These are phyloP conservation scores for Solanum corneliomulleri DNA, from an alignment of 257 asterid genomes.

Conservation along the genomic window DNA sequence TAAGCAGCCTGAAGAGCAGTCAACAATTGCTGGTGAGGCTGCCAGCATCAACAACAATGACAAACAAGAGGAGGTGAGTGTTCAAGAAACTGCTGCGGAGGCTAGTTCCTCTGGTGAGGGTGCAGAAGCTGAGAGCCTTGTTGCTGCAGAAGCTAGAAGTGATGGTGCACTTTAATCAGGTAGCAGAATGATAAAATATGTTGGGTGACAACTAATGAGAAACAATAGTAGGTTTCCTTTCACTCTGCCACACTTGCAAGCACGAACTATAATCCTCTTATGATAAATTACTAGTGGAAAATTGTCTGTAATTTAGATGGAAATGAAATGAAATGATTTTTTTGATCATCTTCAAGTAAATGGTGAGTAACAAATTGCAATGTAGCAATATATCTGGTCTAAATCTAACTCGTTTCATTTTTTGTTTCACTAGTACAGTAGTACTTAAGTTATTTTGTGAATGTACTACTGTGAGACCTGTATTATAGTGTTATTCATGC, in stretches of 20 bases:
- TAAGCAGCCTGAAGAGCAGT: conserved; percentile 20
- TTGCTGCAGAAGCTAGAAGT: conserved; percentile 18
- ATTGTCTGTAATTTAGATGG: not conserved
- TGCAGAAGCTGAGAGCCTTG: conserved; percentile 4
- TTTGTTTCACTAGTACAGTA: not conserved
- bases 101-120: conserved; percentile 3
- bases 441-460: not conserved
- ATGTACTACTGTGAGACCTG: not conserved
- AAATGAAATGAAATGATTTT: not conserved
- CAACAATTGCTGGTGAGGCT: conserved; percentile 12
- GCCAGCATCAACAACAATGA: not conserved
- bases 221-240: not conserved
- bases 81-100: conserved; percentile 11
- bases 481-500: not conserved
- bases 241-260: not conserved
- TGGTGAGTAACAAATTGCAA: not conserved
- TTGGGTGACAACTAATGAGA: not conserved
- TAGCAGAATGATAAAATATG: not conserved
- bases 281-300: not conserved
- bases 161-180: not conserved
- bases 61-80: conserved; percentile 13
- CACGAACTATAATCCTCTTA: not conserved
- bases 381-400: not conserved
- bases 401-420: not conserved
- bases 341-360: not conserved